These are phyloP conservation scores for Rosa multiflora DNA, from an alignment of 306 rosid genomes.

Conservation along the genomic window DNA sequence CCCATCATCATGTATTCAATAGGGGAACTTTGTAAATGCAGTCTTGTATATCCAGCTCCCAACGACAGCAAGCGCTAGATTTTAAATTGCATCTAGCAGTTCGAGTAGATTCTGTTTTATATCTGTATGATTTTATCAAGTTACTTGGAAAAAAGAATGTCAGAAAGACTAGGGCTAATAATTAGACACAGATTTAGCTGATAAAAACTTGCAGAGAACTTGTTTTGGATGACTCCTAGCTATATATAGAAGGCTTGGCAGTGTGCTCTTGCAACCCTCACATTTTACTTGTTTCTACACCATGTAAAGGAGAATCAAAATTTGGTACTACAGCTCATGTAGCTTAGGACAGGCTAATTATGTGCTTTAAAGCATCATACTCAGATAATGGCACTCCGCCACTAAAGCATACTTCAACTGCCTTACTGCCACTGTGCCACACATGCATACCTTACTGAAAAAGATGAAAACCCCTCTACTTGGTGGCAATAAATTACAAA, in stretches of 20 bases:
- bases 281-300: too few relatives aligned
- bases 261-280: neutral
- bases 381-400: too few relatives aligned
- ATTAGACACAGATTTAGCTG: neutral
- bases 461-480: conserved; percentile 4
- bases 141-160: neutral
- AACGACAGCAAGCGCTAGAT: neutral
- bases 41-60: neutral
- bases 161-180: neutral
- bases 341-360: neutral
- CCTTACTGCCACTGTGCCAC: neutral
- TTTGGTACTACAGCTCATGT: neutral
- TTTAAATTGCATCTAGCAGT: neutral
- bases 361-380: neutral
- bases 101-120: neutral
- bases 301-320: neutral
- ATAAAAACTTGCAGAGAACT: too few relatives aligned
- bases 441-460: neutral
- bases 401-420: neutral
- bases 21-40: conserved; percentile 17
- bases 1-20: neutral
- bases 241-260: neutral
- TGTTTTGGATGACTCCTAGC: neutral
- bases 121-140: neutral
- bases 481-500: conserved; percentile 8